A percentile compares a stretch with the other conserved stretches of the same genome.
These are phyloP conservation scores for Paramyrothecium roridum DNA, from an alignment of 2,329 filamentous ascomycete species.

Conservation along the genomic window DNA sequence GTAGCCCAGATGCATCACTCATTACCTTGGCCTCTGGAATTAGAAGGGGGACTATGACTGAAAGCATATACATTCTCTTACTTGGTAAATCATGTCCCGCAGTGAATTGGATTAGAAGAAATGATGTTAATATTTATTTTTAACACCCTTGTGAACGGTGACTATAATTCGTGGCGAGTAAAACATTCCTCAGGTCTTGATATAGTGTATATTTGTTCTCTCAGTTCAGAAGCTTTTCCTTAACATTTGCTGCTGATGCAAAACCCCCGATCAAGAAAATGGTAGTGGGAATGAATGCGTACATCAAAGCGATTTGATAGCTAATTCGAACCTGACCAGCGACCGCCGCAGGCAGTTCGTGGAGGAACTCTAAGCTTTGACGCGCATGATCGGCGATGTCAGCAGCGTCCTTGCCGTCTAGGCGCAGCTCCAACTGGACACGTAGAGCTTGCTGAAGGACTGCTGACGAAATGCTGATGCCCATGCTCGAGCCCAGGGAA, in stretches of 20 bases:
- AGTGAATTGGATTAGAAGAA: too few relatives aligned
- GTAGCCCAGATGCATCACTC: too few relatives aligned
- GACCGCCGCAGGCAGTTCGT: conserved; percentile 57
- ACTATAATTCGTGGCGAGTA: too few relatives aligned
- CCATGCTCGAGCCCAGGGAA: conserved; percentile 72
- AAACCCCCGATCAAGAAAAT: conserved; percentile 35
- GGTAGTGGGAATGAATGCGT: conserved; percentile 36
- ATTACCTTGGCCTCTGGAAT: too few relatives aligned
- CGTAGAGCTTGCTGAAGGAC: conserved; percentile 69
- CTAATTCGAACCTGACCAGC: conserved; percentile 60
- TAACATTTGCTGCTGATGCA: conserved; percentile 46
- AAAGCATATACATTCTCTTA: too few relatives aligned
- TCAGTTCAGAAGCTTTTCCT: conserved; percentile 47
- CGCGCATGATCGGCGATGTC: conserved; percentile 67
- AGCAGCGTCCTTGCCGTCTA: conserved; percentile 58
- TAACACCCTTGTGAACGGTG: too few relatives aligned
- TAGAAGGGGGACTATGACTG: too few relatives aligned
- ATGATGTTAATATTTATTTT: too few relatives aligned
- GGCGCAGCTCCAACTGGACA: conserved; percentile 45
- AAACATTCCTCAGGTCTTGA: too few relatives aligned
- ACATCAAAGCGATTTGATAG: conserved; percentile 51
- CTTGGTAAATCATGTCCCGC: too few relatives aligned
- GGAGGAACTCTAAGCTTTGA: conserved; percentile 67
- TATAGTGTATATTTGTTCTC: too few relatives aligned
- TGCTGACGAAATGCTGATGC: conserved; percentile 68